phyloP scores from a whole-genome alignment of 805 yeast genomes.

The Priceomyces melissophilus region DNA sequence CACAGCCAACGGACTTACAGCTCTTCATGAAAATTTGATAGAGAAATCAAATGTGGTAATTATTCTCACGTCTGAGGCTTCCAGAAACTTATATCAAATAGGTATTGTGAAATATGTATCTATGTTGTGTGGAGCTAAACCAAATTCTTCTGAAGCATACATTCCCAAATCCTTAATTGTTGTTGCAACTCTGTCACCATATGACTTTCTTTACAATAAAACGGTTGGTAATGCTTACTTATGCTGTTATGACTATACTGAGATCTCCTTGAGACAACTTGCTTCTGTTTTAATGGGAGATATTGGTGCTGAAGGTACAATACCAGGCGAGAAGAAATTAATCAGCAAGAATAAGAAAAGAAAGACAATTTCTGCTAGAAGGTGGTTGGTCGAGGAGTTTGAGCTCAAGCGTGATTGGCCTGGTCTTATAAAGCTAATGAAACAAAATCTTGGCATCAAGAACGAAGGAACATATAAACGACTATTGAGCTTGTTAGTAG shows the following conservation, averaged over 20 bases:
- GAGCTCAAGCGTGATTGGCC: conserved; percentile 48
- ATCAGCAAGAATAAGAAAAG: conserved; percentile 21
- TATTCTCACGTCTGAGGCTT: conserved; percentile 54
- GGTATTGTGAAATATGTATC: conserved; percentile 58
- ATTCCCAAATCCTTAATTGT: conserved; percentile 50
- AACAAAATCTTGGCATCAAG: conserved; percentile 31
- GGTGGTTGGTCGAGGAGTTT: conserved; percentile 60
- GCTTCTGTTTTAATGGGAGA: conserved; percentile 55
- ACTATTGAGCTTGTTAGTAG: conserved; percentile 27
- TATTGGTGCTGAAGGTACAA: conserved; percentile 47
- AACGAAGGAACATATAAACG: conserved; percentile 26
- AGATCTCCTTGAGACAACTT: conserved; percentile 45
- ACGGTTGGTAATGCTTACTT: conserved; percentile 54
- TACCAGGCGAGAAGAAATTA: conserved; percentile 52
- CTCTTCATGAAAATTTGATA: conserved; percentile 51
- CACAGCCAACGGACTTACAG: conserved; percentile 55
- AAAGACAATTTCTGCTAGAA: conserved; percentile 28
- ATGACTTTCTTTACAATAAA: conserved; percentile 55
- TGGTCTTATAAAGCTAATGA: conserved; percentile 44
- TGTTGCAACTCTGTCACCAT: conserved; percentile 61
- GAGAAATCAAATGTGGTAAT: conserved; percentile 51
- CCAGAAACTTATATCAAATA: conserved; percentile 58
- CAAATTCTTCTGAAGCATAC: conserved; percentile 19
- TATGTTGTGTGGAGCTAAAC: conserved; percentile 48
- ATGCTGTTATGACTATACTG: conserved; percentile 60